Evolutionary conservation across 2,329 filamentous ascomycete species (phyloP).

Genomic region (Apiospora malaysiana): DNA sequence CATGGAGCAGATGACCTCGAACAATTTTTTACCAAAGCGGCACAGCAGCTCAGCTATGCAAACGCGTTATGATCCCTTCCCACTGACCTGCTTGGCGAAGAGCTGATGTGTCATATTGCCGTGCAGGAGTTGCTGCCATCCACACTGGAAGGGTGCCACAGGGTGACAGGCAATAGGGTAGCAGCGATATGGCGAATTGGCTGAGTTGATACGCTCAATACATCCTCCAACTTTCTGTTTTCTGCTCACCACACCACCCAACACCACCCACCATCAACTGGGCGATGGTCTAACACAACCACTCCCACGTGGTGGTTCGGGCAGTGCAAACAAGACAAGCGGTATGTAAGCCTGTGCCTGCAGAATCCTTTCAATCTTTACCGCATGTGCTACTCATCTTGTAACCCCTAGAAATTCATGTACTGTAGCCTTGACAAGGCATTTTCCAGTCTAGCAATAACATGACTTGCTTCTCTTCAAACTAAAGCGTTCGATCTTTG

Average conservation of each 20-base stretch:
- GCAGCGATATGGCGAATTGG: not conserved
- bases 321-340: not conserved
- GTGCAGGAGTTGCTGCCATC: not conserved
- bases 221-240: not conserved
- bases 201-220: not conserved
- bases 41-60: not conserved
- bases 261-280: not conserved
- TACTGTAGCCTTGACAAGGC: not conserved
- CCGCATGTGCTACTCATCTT: not conserved
- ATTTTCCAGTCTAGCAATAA: not conserved
- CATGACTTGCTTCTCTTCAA: too few species aligned
- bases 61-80: not conserved
- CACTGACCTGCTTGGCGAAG: not conserved
- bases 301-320: constrained; percentile 1
- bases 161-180: too few species aligned
- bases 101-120: not conserved
- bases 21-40: not conserved
- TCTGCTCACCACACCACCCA: not conserved
- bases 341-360: constrained; percentile 16
- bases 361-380: not conserved
- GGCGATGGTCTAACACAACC: not conserved
- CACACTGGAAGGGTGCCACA: not conserved
- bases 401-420: not conserved
- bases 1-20: constrained; percentile 7
- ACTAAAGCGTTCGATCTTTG: not conserved